These are phyloP conservation scores for Neurospora sp. DNA, from an alignment of 495 filamentous ascomycete genomes.

Conservation along the genomic window DNA sequence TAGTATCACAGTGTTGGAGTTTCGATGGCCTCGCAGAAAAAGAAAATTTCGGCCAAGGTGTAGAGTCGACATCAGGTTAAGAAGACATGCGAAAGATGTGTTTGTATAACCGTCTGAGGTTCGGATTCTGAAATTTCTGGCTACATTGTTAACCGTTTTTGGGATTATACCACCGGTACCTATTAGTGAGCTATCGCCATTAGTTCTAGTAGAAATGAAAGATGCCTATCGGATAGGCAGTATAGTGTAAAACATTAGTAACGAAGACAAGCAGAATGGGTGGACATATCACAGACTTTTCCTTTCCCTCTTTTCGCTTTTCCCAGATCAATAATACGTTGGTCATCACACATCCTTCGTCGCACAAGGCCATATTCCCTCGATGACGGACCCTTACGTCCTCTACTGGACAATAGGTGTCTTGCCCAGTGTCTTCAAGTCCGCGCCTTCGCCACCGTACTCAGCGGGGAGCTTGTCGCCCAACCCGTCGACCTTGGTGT, in stretches of 20 bases:
- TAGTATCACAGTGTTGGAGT: not conserved
- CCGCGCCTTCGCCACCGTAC: slow-evolving; percentile 63
- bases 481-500: slow-evolving; percentile 35
- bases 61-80: not conserved
- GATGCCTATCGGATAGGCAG: not conserved
- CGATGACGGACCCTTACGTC: not conserved
- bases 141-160: not conserved
- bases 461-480: slow-evolving; percentile 53
- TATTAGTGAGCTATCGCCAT: not conserved
- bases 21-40: not conserved
- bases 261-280: not conserved
- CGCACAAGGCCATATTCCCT: not conserved
- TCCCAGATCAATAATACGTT: not conserved
- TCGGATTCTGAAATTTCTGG: not conserved
- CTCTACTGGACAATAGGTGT: slow-evolving; percentile 19
- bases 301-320: not conserved
- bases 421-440: slow-evolving; percentile 29
- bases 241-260: not conserved
- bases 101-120: not conserved
- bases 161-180: not conserved
- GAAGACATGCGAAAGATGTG: not conserved
- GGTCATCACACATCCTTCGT: not conserved
- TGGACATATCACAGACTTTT: not conserved
- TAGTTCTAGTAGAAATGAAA: not conserved
- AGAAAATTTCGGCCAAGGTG: not conserved